phyloP scores from a whole-genome alignment of 257 asterid species.

The Misopates orontium region DNA sequence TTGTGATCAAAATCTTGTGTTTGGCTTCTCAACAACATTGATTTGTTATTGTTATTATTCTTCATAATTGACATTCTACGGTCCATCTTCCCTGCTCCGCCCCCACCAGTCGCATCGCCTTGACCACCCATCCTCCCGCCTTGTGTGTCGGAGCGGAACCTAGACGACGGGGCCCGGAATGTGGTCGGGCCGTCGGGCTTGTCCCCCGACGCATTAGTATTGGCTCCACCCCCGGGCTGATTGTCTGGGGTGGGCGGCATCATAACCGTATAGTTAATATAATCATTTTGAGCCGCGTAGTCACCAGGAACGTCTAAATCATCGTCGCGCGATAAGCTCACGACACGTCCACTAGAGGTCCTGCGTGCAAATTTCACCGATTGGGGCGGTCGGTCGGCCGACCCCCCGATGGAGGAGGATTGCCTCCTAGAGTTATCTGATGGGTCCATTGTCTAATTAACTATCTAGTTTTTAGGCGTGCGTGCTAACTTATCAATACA shows the following conservation, averaged over 20 bases:
- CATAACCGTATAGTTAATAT: slow-evolving; percentile 70
- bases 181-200: slow-evolving; percentile 75
- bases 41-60: slow-evolving; percentile 52
- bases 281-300: slow-evolving; percentile 47
- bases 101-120: slow-evolving; percentile 28
- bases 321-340: slow-evolving; percentile 69
- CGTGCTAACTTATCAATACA: background rate
- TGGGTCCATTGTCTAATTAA: slow-evolving; percentile 33
- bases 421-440: slow-evolving; percentile 42
- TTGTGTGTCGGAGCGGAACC: slow-evolving; percentile 55
- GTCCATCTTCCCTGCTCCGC: slow-evolving; percentile 49
- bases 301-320: slow-evolving; percentile 58
- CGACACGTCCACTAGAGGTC: slow-evolving; percentile 72
- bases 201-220: slow-evolving; percentile 41
- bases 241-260: slow-evolving; percentile 98
- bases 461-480: too few relatives aligned
- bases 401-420: slow-evolving; percentile 27
- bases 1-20: slow-evolving; percentile 94
- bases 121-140: slow-evolving; percentile 32
- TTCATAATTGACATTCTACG: slow-evolving; percentile 69
- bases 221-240: slow-evolving; percentile 57
- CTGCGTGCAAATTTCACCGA: slow-evolving; percentile 70
- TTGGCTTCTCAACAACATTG: slow-evolving; percentile 84
- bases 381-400: slow-evolving; percentile 43
- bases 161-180: slow-evolving; percentile 39